Conservation (phyloP, 805 yeast genomes). For the Grigorovia yakushimaensis region DNA sequence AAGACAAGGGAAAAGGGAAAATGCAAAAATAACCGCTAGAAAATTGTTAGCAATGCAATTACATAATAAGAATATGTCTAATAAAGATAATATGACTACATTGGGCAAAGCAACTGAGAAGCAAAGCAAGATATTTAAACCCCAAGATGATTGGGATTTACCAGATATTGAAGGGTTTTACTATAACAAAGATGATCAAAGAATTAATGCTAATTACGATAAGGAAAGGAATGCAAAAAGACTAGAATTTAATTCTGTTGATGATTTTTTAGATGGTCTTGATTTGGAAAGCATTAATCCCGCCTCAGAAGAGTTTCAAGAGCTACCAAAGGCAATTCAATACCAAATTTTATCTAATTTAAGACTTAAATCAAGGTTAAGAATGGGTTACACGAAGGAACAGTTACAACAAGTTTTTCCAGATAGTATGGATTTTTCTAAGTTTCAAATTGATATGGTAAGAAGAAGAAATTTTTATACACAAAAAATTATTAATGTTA, state of each 20-base stretch:
- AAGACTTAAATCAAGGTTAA: constrained; percentile 71
- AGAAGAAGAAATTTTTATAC: constrained; percentile 85
- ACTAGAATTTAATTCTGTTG: constrained; percentile 35
- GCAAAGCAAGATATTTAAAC: constrained; percentile 25
- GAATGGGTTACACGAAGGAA: constrained; percentile 93
- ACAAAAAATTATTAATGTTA: constrained; percentile 71
- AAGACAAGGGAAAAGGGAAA: constrained; percentile 63
- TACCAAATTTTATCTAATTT: constrained; percentile 80
- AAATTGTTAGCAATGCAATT: constrained; percentile 70
- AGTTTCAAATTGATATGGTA: constrained; percentile 87
- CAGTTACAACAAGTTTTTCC: constrained; percentile 79
- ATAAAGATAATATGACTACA: constrained; percentile 4
- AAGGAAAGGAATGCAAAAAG: constrained; percentile 34
- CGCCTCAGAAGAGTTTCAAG: constrained; percentile 62
- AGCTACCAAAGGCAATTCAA: constrained; percentile 75
- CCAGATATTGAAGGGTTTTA: constrained; percentile 57
- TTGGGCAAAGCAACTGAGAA: neutral
- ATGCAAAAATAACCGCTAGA: constrained; percentile 66
- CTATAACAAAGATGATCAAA: constrained; percentile 48
- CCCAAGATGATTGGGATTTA: constrained; percentile 73
- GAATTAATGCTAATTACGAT: constrained; percentile 69
- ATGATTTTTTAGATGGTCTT: constrained; percentile 55
- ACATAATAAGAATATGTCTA: constrained; percentile 33
- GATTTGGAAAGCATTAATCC: constrained; percentile 75
- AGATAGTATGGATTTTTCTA: constrained; percentile 78